Evolutionary conservation across 108 stramenopile genomes (phyloP).

Genomic region (Nitzschia sp.): DNA sequence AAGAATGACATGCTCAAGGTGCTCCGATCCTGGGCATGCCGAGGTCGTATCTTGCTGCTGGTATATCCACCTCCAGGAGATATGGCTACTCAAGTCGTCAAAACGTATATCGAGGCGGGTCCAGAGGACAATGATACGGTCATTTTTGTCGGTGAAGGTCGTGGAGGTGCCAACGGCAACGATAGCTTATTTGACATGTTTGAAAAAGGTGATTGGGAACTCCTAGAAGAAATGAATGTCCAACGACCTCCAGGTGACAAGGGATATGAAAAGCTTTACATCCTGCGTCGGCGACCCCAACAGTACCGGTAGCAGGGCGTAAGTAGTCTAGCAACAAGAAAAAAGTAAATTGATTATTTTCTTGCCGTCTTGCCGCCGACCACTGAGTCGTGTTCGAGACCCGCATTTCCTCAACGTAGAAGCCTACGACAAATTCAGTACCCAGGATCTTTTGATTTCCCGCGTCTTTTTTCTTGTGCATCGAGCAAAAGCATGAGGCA

Average conservation of each 20-base stretch:
- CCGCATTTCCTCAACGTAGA: neutral
- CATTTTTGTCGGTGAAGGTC: constrained; percentile 78
- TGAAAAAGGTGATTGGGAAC: constrained; percentile 56
- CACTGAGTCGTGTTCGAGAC: neutral
- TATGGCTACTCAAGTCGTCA: constrained; percentile 68
- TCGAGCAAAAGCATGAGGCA: too few relatives aligned
- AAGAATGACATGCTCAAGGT: constrained; percentile 31
- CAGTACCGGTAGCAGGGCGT: too few relatives aligned
- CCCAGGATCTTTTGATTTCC: neutral
- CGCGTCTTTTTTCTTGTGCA: neutral
- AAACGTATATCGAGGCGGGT: constrained; percentile 49
- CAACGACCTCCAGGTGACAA: constrained; percentile 64
- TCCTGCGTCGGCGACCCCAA: constrained; percentile 42
- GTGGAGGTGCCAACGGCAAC: constrained; percentile 74
- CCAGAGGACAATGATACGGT: constrained; percentile 58
- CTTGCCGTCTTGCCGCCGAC: too few relatives aligned
- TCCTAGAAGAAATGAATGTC: constrained; percentile 59
- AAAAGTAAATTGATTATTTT: too few relatives aligned
- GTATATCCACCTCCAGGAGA: constrained; percentile 79
- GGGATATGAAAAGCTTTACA: constrained; percentile 78
- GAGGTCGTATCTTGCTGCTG: constrained; percentile 70
- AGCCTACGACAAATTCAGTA: neutral
- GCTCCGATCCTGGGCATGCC: constrained; percentile 51
- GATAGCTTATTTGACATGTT: constrained; percentile 68
- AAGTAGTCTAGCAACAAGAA: too few relatives aligned